Evolutionary conservation across 176 grass and related monocot genomes (phyloP).

Genomic region (Carex cristatella): DNA sequence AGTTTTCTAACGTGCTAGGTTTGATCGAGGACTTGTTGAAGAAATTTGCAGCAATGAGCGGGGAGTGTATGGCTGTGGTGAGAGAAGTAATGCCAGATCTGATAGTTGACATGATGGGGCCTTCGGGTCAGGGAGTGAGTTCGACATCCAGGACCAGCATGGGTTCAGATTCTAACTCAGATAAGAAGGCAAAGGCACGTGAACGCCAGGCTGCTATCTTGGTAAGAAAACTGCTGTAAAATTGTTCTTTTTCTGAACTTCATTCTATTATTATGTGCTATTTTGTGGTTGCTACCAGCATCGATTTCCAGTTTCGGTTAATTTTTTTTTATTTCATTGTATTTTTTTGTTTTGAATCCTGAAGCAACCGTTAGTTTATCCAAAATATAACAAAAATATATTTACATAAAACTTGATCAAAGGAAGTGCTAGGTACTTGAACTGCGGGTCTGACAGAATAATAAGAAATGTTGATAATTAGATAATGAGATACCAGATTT

Average conservation of each 20-base stretch:
- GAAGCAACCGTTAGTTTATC: not conserved
- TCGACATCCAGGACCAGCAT: conserved; percentile 7
- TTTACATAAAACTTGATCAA: not conserved
- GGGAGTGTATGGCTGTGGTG: conserved; percentile 41
- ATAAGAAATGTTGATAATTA: not conserved
- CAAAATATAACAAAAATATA: not conserved
- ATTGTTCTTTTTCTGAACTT: not conserved
- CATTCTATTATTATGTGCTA: not conserved
- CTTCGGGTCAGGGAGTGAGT: conserved; percentile 24
- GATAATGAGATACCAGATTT: not conserved
- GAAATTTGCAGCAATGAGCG: conserved; percentile 72
- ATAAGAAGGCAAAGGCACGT: conserved; percentile 75
- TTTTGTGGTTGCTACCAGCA: not conserved
- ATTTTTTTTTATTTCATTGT: not conserved
- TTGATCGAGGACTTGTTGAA: conserved; percentile 82
- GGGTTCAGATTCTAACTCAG: conserved; percentile 50
- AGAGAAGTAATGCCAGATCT: conserved; percentile 64
- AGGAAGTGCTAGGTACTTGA: not conserved
- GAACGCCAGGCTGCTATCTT: conserved; percentile 89
- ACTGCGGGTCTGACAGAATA: not conserved
- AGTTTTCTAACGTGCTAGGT: conserved; percentile 74
- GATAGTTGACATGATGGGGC: conserved; percentile 33
- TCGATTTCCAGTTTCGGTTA: not conserved
- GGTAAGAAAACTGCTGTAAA: conserved; percentile 37
- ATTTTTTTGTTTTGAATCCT: not conserved